Percentiles rank a stretch among this genome's conserved stretches.
Evolutionary conservation across 805 yeast genomes (phyloP).

Genomic region (Metschnikowia rubicola): DNA sequence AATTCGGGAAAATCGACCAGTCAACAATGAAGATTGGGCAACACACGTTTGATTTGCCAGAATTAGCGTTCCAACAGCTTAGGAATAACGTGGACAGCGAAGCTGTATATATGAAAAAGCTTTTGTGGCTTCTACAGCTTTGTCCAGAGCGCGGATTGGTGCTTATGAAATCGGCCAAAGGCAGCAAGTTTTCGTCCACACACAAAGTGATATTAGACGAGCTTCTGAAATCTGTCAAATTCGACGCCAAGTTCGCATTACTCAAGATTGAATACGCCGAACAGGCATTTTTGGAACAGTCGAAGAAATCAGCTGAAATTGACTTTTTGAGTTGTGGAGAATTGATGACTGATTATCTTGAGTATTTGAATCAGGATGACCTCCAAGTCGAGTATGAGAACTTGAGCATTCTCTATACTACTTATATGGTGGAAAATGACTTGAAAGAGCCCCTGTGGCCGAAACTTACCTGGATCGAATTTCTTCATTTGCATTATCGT

Average conservation of each 20-base stretch:
- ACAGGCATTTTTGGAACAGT: slow-evolving; percentile 22
- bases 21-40: not conserved
- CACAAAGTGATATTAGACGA: slow-evolving; percentile 33
- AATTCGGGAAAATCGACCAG: not conserved
- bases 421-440: slow-evolving; percentile 30
- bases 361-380: slow-evolving; percentile 14
- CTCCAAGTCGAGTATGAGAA: slow-evolving; percentile 18
- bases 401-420: slow-evolving; percentile 24
- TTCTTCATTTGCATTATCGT: slow-evolving; percentile 23
- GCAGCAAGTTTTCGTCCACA: slow-evolving; percentile 22
- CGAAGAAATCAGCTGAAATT: slow-evolving; percentile 5
- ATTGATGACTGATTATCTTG: slow-evolving; percentile 24
- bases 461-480: slow-evolving; percentile 38
- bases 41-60: slow-evolving; percentile 5
- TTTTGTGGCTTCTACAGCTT: slow-evolving; percentile 30
- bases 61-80: slow-evolving; percentile 14
- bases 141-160: slow-evolving; percentile 28
- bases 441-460: slow-evolving; percentile 33
- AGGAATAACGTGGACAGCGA: slow-evolving; percentile 19
- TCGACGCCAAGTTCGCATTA: slow-evolving; percentile 23
- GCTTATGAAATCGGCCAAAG: slow-evolving; percentile 29
- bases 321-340: slow-evolving; percentile 18
- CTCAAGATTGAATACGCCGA: slow-evolving; percentile 37
- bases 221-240: slow-evolving; percentile 19
- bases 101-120: slow-evolving; percentile 26